Evolutionary conservation across 805 yeast genomes (phyloP).

Genomic region (Komagataella pastoris): DNA sequence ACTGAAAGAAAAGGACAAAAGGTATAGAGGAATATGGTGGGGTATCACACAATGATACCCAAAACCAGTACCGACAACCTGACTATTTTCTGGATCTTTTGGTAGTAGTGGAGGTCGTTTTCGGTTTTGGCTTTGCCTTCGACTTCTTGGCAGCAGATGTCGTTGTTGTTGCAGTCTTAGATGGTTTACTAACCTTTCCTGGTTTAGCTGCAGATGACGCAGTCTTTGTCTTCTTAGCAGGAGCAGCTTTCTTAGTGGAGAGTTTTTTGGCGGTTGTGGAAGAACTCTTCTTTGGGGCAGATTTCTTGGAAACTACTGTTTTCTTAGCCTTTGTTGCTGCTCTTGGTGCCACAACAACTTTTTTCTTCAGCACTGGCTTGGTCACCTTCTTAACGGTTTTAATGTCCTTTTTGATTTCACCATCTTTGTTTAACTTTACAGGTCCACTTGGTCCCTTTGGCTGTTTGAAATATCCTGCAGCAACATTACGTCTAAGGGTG

Average conservation of each 20-base stretch:
- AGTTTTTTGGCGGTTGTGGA: slow-evolving; percentile 10
- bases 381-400: slow-evolving; percentile 17
- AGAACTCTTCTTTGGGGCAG: slow-evolving; percentile 17
- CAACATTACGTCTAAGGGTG: slow-evolving; percentile 74
- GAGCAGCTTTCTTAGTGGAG: not conserved
- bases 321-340: slow-evolving; percentile 4
- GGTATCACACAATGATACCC: not conserved
- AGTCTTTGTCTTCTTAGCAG: not conserved
- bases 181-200: not conserved
- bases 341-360: slow-evolving; percentile 9
- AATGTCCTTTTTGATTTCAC: slow-evolving; percentile 10
- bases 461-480: slow-evolving; percentile 60
- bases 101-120: not conserved
- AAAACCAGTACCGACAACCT: not conserved
- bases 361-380: slow-evolving; percentile 15
- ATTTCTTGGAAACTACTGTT: slow-evolving; percentile 11
- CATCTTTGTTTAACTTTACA: slow-evolving; percentile 38
- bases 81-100: not conserved
- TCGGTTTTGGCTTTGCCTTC: not conserved
- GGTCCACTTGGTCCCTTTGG: slow-evolving; percentile 91
- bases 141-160: not conserved
- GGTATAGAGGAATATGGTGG: not conserved
- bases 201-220: not conserved
- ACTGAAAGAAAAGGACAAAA: not conserved
- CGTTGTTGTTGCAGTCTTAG: not conserved